These are phyloP conservation scores for Cucurbita maxima DNA, from an alignment of 306 rosid genomes.

Conservation along the genomic window DNA sequence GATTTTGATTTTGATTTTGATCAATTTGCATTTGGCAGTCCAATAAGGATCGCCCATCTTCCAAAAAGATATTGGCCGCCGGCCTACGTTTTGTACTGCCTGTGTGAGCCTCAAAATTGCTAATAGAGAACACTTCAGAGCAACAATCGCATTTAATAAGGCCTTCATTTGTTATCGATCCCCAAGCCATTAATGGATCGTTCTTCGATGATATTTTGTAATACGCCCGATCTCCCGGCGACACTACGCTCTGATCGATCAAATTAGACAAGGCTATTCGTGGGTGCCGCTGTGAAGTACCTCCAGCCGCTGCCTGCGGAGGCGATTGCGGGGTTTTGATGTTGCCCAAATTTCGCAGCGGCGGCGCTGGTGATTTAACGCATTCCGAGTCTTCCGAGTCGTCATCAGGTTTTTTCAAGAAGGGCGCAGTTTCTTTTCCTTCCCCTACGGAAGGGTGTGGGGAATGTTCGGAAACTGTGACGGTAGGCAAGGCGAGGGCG, in stretches of 20 bases:
- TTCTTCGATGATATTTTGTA: slow-evolving; percentile 1
- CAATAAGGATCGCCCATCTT: slow-evolving; percentile 38
- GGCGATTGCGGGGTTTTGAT: neutral
- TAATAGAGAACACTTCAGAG: slow-evolving; percentile 9
- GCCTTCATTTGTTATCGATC: slow-evolving; percentile 25
- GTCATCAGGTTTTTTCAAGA: neutral
- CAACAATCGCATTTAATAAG: slow-evolving; percentile 48
- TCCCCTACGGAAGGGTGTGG: neutral
- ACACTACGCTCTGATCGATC: slow-evolving; percentile 17
- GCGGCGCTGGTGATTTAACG: neutral
- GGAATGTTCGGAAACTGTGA: neutral
- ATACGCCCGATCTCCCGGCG: slow-evolving; percentile 10
- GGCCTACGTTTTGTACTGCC: slow-evolving; percentile 48
- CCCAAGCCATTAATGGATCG: slow-evolving; percentile 8
- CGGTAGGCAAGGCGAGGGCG: neutral
- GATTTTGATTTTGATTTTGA: neutral
- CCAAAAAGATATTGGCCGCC: slow-evolving; percentile 30
- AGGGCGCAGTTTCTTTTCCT: neutral
- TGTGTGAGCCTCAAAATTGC: slow-evolving; percentile 44
- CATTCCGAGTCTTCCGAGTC: neutral
- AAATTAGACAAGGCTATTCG: slow-evolving; percentile 19
- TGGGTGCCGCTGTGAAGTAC: neutral
- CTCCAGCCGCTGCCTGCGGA: neutral
- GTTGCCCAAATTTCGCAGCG: neutral
- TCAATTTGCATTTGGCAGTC: slow-evolving; percentile 26